phyloP scores from a whole-genome alignment of 2,329 filamentous ascomycete species.

The Hymenotorrendiella dingleyae region DNA sequence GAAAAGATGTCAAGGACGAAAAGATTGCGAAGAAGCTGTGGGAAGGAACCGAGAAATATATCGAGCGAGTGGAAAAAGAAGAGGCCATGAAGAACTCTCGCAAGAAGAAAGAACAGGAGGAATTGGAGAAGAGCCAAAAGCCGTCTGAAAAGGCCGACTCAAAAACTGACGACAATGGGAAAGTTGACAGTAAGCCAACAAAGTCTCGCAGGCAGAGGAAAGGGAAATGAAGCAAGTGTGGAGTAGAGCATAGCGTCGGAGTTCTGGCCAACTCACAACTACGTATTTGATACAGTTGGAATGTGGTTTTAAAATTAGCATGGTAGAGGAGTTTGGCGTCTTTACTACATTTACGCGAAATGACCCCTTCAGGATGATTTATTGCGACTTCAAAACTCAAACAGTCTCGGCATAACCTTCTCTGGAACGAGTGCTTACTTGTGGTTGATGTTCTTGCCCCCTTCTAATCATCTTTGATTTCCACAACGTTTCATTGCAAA shows the following conservation, averaged over 20 bases:
- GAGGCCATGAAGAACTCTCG: slow-evolving; percentile 51
- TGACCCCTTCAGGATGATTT: no score
- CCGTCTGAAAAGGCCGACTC: slow-evolving; percentile 28
- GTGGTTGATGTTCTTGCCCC: no score
- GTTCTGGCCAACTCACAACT: no score
- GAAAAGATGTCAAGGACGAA: slow-evolving; percentile 73
- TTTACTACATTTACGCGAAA: no score
- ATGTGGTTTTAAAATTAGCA: no score
- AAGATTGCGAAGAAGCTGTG: slow-evolving; percentile 77
- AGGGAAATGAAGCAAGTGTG: slow-evolving; percentile 16
- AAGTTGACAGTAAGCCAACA: slow-evolving; percentile 19
- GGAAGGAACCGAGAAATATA: slow-evolving; percentile 80
- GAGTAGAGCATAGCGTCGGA: slow-evolving; percentile 4
- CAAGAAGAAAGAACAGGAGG: slow-evolving; percentile 35
- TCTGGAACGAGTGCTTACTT: no score
- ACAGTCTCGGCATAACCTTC: no score
- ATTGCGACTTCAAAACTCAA: no score
- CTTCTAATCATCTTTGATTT: no score
- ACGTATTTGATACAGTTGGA: no score
- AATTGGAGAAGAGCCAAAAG: slow-evolving; percentile 25
- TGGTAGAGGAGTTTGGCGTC: no score
- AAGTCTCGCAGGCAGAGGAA: slow-evolving; percentile 28
- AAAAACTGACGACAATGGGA: slow-evolving; percentile 32
- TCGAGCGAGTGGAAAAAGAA: slow-evolving; percentile 76
- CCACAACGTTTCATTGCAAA: no score